Conservation (phyloP, 805 yeast genomes). For the Priceomyces haplophilus region DNA sequence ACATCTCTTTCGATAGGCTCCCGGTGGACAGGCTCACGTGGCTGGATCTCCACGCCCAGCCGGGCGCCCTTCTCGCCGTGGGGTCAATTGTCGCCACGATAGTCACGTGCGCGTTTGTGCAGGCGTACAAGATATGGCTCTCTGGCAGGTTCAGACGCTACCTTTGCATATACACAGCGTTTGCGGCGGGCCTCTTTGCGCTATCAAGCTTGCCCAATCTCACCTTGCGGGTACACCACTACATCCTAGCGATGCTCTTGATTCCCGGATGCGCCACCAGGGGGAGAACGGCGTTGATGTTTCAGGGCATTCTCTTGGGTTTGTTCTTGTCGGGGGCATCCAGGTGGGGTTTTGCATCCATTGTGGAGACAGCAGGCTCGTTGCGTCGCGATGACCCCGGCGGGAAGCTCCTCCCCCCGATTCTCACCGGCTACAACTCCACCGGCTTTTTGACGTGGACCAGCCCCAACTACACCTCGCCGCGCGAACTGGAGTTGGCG, state of each 20-base stretch:
- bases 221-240: conserved; percentile 75
- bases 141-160: conserved; percentile 66
- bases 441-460: conserved; percentile 40
- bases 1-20: conserved; percentile 80
- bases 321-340: conserved; percentile 79
- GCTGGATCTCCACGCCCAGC: conserved; percentile 66
- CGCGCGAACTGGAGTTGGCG: conserved; percentile 14
- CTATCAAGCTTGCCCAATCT: conserved; percentile 60
- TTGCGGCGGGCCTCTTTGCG: conserved; percentile 42
- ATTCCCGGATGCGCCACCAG: conserved; percentile 82
- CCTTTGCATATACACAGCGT: conserved; percentile 48
- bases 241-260: conserved; percentile 69
- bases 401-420: conserved; percentile 52
- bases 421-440: conserved; percentile 31
- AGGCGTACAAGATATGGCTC: conserved; percentile 77
- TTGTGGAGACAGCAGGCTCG: conserved; percentile 71
- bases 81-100: conserved; percentile 47
- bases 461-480: conserved; percentile 9
- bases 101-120: conserved; percentile 57
- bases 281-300: conserved; percentile 65
- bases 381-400: conserved; percentile 74
- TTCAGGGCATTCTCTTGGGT: conserved; percentile 85
- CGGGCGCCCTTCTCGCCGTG: conserved; percentile 73
- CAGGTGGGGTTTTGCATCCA: conserved; percentile 91
- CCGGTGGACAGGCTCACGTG: conserved; percentile 83